Percentiles rank a stretch among this genome's conserved stretches.
Conservation (phyloP, 306 rosid genomes). For the Sesbania bispinosa region DNA sequence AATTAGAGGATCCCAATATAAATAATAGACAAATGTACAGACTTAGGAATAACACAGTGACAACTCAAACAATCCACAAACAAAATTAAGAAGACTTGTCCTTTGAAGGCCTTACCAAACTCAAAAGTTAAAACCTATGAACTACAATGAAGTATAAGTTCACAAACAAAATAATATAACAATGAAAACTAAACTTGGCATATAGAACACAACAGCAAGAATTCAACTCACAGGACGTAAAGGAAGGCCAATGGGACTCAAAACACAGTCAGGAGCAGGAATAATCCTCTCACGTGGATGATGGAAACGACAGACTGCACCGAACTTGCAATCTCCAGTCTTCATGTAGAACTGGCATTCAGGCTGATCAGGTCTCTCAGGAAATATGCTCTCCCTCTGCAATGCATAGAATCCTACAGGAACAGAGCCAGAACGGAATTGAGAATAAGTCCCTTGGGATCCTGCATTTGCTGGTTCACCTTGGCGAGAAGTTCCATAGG, state of each 20-base stretch:
- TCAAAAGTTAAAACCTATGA: background rate
- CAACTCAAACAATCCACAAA: background rate
- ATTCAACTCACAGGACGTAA: conserved; percentile 76
- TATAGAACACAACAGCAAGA: background rate
- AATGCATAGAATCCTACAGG: conserved; percentile 76
- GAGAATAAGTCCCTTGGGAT: conserved; percentile 66
- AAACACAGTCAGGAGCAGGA: conserved; percentile 91
- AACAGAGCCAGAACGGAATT: conserved; percentile 58
- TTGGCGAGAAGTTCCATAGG: conserved; percentile 65
- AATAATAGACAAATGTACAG: background rate
- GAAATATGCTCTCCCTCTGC: conserved; percentile 93
- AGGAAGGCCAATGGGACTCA: conserved; percentile 94
- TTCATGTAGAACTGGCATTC: conserved; percentile 98
- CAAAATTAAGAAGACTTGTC: conserved; percentile 5
- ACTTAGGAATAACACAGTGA: background rate
- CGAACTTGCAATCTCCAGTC: conserved; percentile 97
- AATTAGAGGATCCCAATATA: too few relatives aligned
- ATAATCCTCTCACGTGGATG: conserved; percentile 87
- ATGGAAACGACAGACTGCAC: conserved; percentile 94
- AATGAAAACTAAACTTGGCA: conserved; percentile 13
- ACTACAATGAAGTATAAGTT: conserved; percentile 3
- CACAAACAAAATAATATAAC: conserved; percentile 3
- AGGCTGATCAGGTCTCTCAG: conserved; percentile 97
- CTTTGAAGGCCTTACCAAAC: background rate
- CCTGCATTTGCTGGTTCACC: conserved; percentile 61